Evolutionary conservation across 2,329 filamentous ascomycete genomes (phyloP), one percentile per base, ranked within the genome.

Genomic region (Fusarium guadeloupense): DNA sequence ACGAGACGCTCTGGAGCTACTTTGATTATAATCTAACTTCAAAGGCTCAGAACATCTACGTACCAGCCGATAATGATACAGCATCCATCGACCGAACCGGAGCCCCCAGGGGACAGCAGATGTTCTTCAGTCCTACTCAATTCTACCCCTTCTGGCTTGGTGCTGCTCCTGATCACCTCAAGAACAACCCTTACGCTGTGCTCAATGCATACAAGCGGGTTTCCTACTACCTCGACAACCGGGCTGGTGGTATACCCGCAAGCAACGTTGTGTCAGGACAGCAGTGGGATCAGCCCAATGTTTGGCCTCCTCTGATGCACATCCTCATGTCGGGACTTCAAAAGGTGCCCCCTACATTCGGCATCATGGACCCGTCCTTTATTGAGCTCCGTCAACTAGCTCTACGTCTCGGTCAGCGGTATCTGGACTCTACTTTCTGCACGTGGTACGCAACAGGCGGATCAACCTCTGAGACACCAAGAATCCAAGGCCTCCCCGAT

Each of bases 121-220:
- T 88, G 19, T 68, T 83, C 54, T 88, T 89, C 69, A 75, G 83
- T 54, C 72, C 83, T 9, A 82, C 82, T 1, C 87, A 89, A 70
- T 84, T 87, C 72, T 89, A 86, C 70, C 88, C 88, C 3, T 89
- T 89, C 79, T 90, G 87, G 87, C 83, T 85, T 2, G 87, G 87
- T 17, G 85, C 87, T 2, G 87, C 87, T 0, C 85, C 86, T 0
- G 68, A 72, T 0, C 74, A 80, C 54, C 77, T 90, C 61, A 85
- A 81, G 69, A 76, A 83, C 59, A 85, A 89, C 70, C 84, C 87
- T 1, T 76, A 80, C 17, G 84, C 85, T 4, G 80, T 90, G 20
- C 78, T 80, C 49, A 77, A 74, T 16, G 83, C 81, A 1, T 90
- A 80, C 66, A 70, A 76, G 14, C 84, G 83, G 37, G 80, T 90